phyloP scores from a whole-genome alignment of 176 grass and related monocot genomes.

The Ensete glaucum region DNA sequence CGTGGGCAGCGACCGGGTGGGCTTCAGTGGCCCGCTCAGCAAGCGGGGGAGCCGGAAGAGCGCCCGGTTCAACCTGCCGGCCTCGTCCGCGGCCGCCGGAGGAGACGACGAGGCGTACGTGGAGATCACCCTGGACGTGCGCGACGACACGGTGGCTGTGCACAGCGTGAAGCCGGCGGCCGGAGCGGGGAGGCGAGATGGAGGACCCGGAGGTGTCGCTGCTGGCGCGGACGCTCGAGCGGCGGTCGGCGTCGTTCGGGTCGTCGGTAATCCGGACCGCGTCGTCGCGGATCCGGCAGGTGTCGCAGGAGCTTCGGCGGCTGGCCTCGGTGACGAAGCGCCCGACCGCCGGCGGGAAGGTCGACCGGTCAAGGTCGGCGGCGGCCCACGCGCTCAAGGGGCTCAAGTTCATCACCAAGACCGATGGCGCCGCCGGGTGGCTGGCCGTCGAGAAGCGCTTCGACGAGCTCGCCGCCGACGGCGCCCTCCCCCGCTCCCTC shows the following conservation, averaged over 20 bases:
- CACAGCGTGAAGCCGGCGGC: conserved; percentile 63
- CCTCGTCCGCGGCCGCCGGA: neutral
- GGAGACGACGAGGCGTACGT: conserved; percentile 79
- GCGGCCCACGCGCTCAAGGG: conserved; percentile 94
- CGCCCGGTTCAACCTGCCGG: neutral
- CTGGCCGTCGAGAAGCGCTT: conserved; percentile 58
- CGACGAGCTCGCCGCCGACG: conserved; percentile 50
- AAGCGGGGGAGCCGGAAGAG: neutral
- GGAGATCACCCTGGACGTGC: conserved; percentile 83
- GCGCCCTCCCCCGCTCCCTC: conserved; percentile 51
- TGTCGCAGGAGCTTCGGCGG: conserved; percentile 79
- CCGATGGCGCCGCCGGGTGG: conserved; percentile 52
- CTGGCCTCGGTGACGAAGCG: conserved; percentile 43
- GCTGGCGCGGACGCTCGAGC: conserved; percentile 25
- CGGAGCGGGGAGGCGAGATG: neutral
- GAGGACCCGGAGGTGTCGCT: conserved; percentile 11
- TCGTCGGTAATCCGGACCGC: conserved; percentile 48
- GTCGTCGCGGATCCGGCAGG: conserved; percentile 74
- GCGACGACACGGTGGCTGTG: conserved; percentile 74
- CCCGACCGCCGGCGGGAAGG: neutral
- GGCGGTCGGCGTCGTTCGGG: conserved; percentile 39
- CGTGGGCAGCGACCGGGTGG: neutral
- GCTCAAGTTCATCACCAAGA: conserved; percentile 77
- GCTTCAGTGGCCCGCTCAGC: neutral
- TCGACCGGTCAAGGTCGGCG: conserved; percentile 66